A percentile compares a stretch with the other conserved stretches of the same genome.
Evolutionary conservation across 345 rosid species (phyloP).

Genomic region (sweet orange (Citrus sinensis)): DVS_A1.0 CM039162.1:27869501-27870000

Average conservation of each 20-base stretch:
- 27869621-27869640: conserved; percentile 97
- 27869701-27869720: conserved; percentile 98
- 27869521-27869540: conserved; percentile 74
- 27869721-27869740: conserved; percentile 79
- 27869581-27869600: conserved; percentile 96
- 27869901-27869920: conserved; percentile 86
- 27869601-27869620: conserved; percentile 99
- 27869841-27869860: conserved; percentile 83
- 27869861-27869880: conserved; percentile 92
- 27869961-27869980: conserved; percentile 54
- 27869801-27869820: conserved; percentile 94
- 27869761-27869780: conserved; percentile 98
- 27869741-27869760: conserved; percentile 92
- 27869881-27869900: conserved; percentile 73
- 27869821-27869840: conserved; percentile 84
- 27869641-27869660: conserved; percentile 87
- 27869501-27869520: background rate
- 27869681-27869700: conserved; percentile 96
- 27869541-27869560: conserved; percentile 96
- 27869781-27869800: conserved; percentile 94
- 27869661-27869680: conserved; percentile 96
- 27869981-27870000: conserved; percentile 79
- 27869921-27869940: conserved; percentile 87
- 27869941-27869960: conserved; percentile 87
- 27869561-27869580: conserved; percentile 90